phyloP scores from a whole-genome alignment of 345 rosid species.

The Eucalyptus dawsonii region DNA sequence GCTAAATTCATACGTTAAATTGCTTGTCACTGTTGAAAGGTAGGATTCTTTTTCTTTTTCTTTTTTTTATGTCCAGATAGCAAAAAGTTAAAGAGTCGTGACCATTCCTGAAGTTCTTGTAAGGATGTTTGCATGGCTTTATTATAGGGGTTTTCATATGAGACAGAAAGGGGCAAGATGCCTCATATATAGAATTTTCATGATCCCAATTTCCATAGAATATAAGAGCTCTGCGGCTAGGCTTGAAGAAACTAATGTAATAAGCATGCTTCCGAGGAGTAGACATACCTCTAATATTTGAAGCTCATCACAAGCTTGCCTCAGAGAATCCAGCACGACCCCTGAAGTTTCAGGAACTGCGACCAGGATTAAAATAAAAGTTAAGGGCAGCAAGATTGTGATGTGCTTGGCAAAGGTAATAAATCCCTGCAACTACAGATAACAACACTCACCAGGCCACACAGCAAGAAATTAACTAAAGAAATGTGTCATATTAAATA shows the following conservation, averaged over 20 bases:
- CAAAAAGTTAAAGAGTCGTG: background rate
- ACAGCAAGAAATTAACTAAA: background rate
- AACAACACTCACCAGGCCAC: background rate
- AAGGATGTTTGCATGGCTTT: background rate
- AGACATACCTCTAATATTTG: conserved; percentile 64
- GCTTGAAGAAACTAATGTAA: background rate
- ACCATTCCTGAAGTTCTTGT: background rate
- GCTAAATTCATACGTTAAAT: background rate
- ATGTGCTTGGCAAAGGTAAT: background rate
- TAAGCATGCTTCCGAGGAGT: background rate
- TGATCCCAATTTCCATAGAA: background rate
- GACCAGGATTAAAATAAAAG: background rate
- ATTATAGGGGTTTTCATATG: background rate
- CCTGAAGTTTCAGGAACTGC: conserved; percentile 55
- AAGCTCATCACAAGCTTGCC: conserved; percentile 78
- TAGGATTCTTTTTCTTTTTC: background rate
- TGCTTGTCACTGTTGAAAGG: background rate
- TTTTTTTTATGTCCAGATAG: background rate
- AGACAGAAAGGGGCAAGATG: background rate
- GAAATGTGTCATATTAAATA: background rate
- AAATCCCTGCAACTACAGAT: background rate
- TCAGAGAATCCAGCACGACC: conserved; percentile 59
- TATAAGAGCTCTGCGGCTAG: background rate
- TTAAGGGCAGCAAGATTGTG: background rate
- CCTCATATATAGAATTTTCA: background rate